Evolutionary conservation across 805 yeast species (phyloP).

Genomic region (Yamadazyma akitaensis): DNA sequence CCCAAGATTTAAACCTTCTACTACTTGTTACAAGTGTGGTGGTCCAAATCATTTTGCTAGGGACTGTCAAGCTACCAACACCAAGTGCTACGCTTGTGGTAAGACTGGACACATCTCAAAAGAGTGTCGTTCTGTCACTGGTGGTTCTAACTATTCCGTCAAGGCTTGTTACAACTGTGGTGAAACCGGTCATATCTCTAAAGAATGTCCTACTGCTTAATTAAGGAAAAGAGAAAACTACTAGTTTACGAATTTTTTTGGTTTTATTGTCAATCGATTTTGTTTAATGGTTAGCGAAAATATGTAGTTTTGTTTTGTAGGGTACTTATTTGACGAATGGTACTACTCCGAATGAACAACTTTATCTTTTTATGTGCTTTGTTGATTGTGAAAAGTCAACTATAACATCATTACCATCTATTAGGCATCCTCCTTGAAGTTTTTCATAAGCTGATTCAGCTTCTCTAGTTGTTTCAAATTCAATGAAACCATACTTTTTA

Average conservation of each 20-base stretch:
- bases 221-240: neutral
- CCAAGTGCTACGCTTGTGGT: constrained; percentile 92
- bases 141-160: constrained; percentile 42
- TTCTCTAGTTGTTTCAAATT: constrained; percentile 42
- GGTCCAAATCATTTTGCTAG: constrained; percentile 92
- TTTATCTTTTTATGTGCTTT: constrained; percentile 1
- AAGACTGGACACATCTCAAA: constrained; percentile 84
- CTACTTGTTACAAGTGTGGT: constrained; percentile 86
- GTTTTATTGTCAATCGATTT: neutral
- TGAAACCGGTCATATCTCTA: constrained; percentile 82
- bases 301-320: neutral
- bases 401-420: constrained; percentile 61
- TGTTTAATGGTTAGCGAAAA: constrained; percentile 2
- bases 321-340: neutral
- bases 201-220: constrained; percentile 50
- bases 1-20: constrained; percentile 13
- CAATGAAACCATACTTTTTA: constrained; percentile 62
- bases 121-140: constrained; percentile 62
- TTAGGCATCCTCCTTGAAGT: constrained; percentile 54
- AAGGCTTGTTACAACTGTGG: constrained; percentile 75
- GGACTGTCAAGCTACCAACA: constrained; percentile 71
- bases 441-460: constrained; percentile 63
- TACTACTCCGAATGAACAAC: neutral
- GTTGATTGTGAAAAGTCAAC: constrained; percentile 64
- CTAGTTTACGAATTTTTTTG: constrained; percentile 1